Evolutionary conservation across 2,329 filamentous ascomycete species (phyloP).

Genomic region (Trichoderma sp.): DNA sequence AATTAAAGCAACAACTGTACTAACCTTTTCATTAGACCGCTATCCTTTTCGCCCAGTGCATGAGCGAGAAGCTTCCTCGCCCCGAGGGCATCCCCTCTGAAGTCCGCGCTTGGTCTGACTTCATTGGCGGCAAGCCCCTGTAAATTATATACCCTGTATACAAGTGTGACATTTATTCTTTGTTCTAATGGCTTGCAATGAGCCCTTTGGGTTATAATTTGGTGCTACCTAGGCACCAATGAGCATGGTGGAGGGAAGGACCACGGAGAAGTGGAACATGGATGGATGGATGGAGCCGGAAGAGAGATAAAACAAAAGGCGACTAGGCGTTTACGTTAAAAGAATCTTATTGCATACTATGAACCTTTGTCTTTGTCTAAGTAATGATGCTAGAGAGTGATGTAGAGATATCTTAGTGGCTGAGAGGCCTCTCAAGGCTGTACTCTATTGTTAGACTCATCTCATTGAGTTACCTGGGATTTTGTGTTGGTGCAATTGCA

Average conservation of each 20-base stretch:
- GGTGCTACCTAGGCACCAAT: not conserved
- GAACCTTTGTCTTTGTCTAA: not conserved
- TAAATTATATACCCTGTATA: constrained; percentile 41
- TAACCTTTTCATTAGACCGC: constrained; percentile 63
- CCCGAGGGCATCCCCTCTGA: constrained; percentile 84
- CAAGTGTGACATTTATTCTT: not conserved
- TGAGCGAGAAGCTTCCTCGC: constrained; percentile 92
- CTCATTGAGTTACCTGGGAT: not conserved
- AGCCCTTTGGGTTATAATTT: not conserved
- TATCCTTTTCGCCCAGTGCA: constrained; percentile 91
- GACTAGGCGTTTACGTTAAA: not conserved
- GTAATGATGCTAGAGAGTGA: not conserved
- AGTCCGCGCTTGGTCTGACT: constrained; percentile 92
- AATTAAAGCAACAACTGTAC: not conserved
- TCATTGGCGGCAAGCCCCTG: constrained; percentile 81
- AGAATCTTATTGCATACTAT: not conserved
- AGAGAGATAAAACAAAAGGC: not conserved
- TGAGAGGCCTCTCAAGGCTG: not conserved
- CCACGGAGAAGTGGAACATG: not conserved
- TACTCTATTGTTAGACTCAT: not conserved
- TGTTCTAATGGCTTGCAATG: constrained; percentile 2
- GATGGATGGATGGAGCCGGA: not conserved
- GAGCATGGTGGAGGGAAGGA: not conserved
- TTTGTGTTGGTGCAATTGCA: not conserved
- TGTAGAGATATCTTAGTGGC: not conserved